Evolutionary conservation across 1,139 yeast genomes (phyloP).

Genomic region (Candida sp.): DNA sequence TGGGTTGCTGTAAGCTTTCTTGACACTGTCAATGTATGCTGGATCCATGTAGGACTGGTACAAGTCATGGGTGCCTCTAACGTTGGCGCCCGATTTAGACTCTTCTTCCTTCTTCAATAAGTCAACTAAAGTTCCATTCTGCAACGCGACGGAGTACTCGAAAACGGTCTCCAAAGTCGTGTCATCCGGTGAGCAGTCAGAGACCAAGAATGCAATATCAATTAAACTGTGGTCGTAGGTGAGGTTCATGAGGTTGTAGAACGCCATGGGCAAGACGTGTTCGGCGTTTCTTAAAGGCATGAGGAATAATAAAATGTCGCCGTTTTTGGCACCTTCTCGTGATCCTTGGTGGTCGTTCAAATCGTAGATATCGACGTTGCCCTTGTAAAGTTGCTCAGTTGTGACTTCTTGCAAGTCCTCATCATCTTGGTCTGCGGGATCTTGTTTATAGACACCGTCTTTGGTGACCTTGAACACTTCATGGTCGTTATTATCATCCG

Average conservation of each 20-base stretch:
- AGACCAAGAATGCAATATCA: constrained; percentile 84
- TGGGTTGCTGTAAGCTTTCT: constrained; percentile 63
- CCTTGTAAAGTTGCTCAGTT: constrained; percentile 25
- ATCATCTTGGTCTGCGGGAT: background rate
- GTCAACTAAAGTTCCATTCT: constrained; percentile 67
- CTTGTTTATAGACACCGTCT: constrained; percentile 32
- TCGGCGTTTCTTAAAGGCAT: constrained; percentile 88
- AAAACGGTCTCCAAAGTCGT: constrained; percentile 70
- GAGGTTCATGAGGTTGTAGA: constrained; percentile 82
- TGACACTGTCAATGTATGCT: constrained; percentile 60
- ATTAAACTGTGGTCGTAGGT: constrained; percentile 83
- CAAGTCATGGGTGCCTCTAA: constrained; percentile 61
- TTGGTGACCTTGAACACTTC: constrained; percentile 42
- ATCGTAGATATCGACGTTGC: constrained; percentile 63
- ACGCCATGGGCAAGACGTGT: constrained; percentile 78
- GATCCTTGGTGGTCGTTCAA: constrained; percentile 61
- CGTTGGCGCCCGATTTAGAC: constrained; percentile 24
- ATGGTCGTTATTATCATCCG: constrained; percentile 14
- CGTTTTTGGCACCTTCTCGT: constrained; percentile 54
- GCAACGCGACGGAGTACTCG: constrained; percentile 68
- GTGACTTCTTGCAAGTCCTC: constrained; percentile 8
- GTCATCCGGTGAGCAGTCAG: constrained; percentile 83
- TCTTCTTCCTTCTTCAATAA: constrained; percentile 48
- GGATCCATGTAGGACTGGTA: constrained; percentile 74
- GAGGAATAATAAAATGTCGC: constrained; percentile 71